phyloP scores from a whole-genome alignment of 176 grass and related monocot species.

The Oryza meridionalis region DNA sequence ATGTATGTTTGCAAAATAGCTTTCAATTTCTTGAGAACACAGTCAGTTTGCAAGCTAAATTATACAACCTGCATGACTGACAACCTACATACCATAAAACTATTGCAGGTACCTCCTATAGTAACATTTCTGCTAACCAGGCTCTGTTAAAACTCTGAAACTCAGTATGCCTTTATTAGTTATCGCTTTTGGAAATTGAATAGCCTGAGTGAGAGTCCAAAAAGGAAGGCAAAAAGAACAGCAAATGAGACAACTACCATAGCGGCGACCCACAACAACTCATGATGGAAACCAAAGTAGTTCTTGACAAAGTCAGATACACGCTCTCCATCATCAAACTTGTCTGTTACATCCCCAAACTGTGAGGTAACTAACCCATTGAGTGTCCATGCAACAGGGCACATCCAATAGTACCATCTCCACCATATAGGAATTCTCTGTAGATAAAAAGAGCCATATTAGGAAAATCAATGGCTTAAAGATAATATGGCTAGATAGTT shows the following conservation, averaged over 20 bases:
- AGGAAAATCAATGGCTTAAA: not conserved
- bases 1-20: too few species aligned
- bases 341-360: slow-evolving; percentile 56
- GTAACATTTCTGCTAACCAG: not conserved
- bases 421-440: slow-evolving; percentile 84
- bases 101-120: not conserved
- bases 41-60: too few species aligned
- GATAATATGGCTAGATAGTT: too few species aligned
- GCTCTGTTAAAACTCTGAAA: too few species aligned
- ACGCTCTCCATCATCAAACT: not conserved
- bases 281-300: slow-evolving; percentile 61
- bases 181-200: slow-evolving; percentile 84
- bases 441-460: not conserved
- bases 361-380: slow-evolving; percentile 73
- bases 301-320: slow-evolving; percentile 53
- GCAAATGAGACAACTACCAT: slow-evolving; percentile 49
- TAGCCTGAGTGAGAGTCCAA: slow-evolving; percentile 60
- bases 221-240: not conserved
- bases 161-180: not conserved
- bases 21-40: too few species aligned
- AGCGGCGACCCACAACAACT: slow-evolving; percentile 56
- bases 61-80: too few species aligned
- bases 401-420: slow-evolving; percentile 84
- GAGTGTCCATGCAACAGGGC: slow-evolving; percentile 75
- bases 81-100: not conserved